These are phyloP conservation scores for Zymoseptoria crescenta DNA, from an alignment of 2,329 filamentous ascomycete genomes.

Conservation along the genomic window DNA sequence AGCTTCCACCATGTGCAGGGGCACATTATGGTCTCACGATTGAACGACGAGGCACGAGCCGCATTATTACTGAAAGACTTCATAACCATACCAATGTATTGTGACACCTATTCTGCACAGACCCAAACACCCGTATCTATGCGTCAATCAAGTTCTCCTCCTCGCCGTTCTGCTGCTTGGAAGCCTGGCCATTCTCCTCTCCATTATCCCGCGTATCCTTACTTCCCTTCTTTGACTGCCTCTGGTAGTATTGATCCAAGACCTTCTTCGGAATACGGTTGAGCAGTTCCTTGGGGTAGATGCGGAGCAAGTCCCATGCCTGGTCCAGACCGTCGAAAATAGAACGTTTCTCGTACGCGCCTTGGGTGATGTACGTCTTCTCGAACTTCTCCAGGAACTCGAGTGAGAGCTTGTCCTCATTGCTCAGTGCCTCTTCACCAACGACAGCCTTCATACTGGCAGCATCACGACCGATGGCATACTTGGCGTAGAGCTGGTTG, in stretches of 20 bases:
- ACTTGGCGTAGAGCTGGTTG: constrained; percentile 99
- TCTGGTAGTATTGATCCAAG: constrained; percentile 45
- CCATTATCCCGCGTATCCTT: constrained; percentile 41
- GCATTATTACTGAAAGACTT: neutral
- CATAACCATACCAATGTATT: neutral
- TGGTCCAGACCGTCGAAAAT: constrained; percentile 93
- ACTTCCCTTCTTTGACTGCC: constrained; percentile 35
- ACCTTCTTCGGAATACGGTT: constrained; percentile 63
- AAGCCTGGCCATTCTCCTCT: constrained; percentile 20
- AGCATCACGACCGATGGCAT: constrained; percentile 96
- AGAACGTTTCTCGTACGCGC: constrained; percentile 80
- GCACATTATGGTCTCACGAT: too few species aligned
- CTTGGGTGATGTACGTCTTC: constrained; percentile 86
- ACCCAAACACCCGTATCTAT: constrained; percentile 5
- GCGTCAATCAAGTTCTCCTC: constrained; percentile 22
- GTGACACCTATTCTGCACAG: neutral
- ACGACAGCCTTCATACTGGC: constrained; percentile 99
- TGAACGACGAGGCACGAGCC: too few species aligned
- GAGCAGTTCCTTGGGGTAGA: constrained; percentile 95
- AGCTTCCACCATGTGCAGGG: too few species aligned
- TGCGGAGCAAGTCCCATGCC: constrained; percentile 91
- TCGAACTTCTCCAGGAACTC: constrained; percentile 99
- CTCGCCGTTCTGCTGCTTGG: constrained; percentile 25
- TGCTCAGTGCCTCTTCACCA: constrained; percentile 89
- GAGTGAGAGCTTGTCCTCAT: constrained; percentile 93